Base-by-base conservation (phyloP, 1,284 basidiomycete genomes). In the Cerioporus squamosus region DNA sequence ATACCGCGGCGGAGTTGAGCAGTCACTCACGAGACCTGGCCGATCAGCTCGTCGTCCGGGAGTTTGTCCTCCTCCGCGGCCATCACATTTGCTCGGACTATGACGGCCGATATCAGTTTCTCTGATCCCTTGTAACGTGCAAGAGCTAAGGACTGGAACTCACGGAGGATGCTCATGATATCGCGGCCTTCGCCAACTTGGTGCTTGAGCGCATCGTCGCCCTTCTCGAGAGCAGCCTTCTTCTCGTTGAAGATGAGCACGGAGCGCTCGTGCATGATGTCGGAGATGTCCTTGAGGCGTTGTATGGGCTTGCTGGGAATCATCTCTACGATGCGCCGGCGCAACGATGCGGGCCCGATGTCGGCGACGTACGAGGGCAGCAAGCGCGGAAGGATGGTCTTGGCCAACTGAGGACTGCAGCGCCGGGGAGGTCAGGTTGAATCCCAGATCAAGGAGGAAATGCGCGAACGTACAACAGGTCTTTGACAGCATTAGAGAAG, bases 141-240 rank as follows among this genome's bases (percentile, higher is more conserved):
- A 40, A 6, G 14, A n/a, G n/a, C n/a, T n/a, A n/a, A n/a, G n/a
- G n/a, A 40, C 15, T 4, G 39, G 18, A 17, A 61, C 70, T 54
- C 51, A 73, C 73, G 57, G 2, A 75, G 63, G 26, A 72, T 65
- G 51, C 72, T 74, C 66, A 74, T 65, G 45, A 75, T 70, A 51
- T 75, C 72, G 43, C 68, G 65, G 5, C 71, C 72, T 54, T 67
- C 66, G 18, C 66, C 68, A 23, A 68, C 61, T 36, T 65, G 62
- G 9, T 63, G 65, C 48, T 62, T 60, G 8, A 70, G 44, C 24
- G 61, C 59, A 5, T 68, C 60, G 51, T 71, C 66, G 15, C 64
- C 68, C 17, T 60, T 48, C 44, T 57, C 61, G 9, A 68, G 44
- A 5, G 62, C 67, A 17, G 51, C 61, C 50, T 64, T 68, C 63